Evolutionary conservation across 31 red algal species (phyloP).

Genomic region (Bonnemaisonia californica): DNA sequence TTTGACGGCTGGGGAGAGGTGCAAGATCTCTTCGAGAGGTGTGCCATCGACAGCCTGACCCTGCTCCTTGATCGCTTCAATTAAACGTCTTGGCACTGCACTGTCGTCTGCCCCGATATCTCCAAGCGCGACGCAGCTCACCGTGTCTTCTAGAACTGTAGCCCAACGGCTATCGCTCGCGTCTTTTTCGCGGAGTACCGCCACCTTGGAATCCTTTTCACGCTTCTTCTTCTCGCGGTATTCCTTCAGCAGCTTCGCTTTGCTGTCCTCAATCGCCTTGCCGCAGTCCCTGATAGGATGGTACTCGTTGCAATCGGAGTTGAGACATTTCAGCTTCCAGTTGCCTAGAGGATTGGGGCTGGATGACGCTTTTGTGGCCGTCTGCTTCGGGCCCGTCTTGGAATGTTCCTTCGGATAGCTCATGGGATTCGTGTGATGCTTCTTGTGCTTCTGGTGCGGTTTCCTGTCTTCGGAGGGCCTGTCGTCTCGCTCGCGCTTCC

Average conservation of each 20-base stretch:
- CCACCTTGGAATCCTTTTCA: no score
- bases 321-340: neutral
- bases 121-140: neutral
- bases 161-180: neutral
- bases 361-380: neutral
- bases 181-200: neutral
- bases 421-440: neutral
- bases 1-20: neutral
- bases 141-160: neutral
- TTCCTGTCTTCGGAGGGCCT: neutral
- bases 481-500: neutral
- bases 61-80: neutral
- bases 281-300: neutral
- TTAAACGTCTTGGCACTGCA: neutral
- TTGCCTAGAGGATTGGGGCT: no score
- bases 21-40: neutral
- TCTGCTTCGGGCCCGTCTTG: neutral
- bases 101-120: neutral
- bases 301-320: neutral
- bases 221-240: neutral
- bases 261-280: neutral
- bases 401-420: neutral
- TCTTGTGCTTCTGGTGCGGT: no score
- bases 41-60: neutral
- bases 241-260: neutral